phyloP scores from a whole-genome alignment of 2,329 filamentous ascomycete species.

The Corynespora cassiicola region DNA sequence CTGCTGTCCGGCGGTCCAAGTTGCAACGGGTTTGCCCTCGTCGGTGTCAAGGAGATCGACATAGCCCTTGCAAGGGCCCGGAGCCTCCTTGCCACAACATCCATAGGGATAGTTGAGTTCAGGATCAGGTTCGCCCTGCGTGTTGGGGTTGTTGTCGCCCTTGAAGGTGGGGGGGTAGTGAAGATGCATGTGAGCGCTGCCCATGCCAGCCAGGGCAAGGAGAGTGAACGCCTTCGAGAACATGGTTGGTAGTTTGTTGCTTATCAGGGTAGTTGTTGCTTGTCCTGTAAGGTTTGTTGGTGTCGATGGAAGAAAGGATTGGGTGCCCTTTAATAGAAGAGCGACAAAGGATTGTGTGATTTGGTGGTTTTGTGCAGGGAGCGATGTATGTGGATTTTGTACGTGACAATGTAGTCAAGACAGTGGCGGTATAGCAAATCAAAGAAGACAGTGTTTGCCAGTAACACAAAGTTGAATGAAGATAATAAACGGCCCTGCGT shows the following conservation, averaged over 20 bases:
- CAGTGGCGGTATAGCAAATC: too few species aligned
- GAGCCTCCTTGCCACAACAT: slow-evolving; percentile 48
- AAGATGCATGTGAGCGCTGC: slow-evolving; percentile 51
- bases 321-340: slow-evolving; percentile 16
- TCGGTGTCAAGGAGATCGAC: slow-evolving; percentile 51
- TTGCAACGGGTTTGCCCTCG: slow-evolving; percentile 50
- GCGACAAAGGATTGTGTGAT: too few species aligned
- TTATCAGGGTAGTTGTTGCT: not conserved
- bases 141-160: slow-evolving; percentile 53
- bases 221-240: slow-evolving; percentile 30
- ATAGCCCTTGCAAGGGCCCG: slow-evolving; percentile 53
- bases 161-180: slow-evolving; percentile 52
- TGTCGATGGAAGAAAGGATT: slow-evolving; percentile 15
- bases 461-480: slow-evolving; percentile 3
- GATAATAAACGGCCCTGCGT: slow-evolving; percentile 36
- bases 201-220: slow-evolving; percentile 34
- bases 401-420: too few species aligned
- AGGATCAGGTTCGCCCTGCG: slow-evolving; percentile 38
- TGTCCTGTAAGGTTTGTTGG: slow-evolving; percentile 15
- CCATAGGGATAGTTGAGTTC: slow-evolving; percentile 54
- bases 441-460: too few species aligned
- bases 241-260: slow-evolving; percentile 22
- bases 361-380: too few species aligned
- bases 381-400: too few species aligned
- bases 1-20: slow-evolving; percentile 51